Evolutionary conservation across 2,329 filamentous ascomycete genomes (phyloP).

Genomic region (Ophiostoma novo-ulmi): DNA sequence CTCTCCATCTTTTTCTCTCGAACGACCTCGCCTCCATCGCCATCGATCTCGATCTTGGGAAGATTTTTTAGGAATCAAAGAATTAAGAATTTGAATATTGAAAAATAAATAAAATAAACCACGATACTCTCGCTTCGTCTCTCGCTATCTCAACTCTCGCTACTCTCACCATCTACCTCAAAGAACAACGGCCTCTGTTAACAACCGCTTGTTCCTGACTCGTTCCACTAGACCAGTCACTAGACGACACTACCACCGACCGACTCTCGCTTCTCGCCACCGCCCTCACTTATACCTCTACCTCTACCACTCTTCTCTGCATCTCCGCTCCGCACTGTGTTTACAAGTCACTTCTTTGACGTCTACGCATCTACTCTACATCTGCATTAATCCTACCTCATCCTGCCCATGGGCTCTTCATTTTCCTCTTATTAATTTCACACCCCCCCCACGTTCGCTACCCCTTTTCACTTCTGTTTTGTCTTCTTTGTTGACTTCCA

Average conservation of each 20-base stretch:
- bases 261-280: background rate
- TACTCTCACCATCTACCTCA: background rate
- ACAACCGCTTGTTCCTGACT: background rate
- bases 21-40: background rate
- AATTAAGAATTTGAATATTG: background rate
- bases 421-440: background rate
- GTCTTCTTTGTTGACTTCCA: background rate
- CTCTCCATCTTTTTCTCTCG: background rate
- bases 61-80: background rate
- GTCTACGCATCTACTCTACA: background rate
- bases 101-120: background rate
- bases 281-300: background rate
- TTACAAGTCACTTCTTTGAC: background rate
- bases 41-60: background rate
- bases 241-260: background rate
- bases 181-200: background rate
- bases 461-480: conserved; percentile 2
- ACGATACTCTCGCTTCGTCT: conserved; percentile 10
- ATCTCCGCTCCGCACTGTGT: conserved; percentile 1
- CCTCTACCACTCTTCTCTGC: background rate
- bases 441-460: conserved; percentile 18
- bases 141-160: background rate
- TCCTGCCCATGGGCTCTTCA: conserved; percentile 10
- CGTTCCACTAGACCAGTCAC: background rate
- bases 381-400: background rate